These are phyloP conservation scores for Saksenaea oblongispora DNA, from an alignment of 371 early-diverging fungal genomes.

Conservation along the genomic window DNA sequence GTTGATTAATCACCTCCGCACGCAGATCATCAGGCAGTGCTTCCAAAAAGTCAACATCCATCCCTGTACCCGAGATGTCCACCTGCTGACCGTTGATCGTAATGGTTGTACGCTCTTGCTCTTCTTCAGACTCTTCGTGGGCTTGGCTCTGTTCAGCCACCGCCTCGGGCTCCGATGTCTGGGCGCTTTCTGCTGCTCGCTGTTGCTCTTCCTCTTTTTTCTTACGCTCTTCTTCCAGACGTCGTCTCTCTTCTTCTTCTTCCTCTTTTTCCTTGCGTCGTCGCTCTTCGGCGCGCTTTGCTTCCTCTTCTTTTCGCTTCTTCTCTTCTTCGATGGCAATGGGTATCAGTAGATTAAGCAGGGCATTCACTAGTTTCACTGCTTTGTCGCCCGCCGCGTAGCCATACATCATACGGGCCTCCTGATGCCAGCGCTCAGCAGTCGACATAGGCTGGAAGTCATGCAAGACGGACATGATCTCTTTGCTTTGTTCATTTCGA, in stretches of 20 bases:
- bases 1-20: slow-evolving; percentile 86
- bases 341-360: slow-evolving; percentile 77
- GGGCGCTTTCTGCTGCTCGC: slow-evolving; percentile 19
- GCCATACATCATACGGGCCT: slow-evolving; percentile 84
- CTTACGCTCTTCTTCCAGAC: slow-evolving; percentile 47
- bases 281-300: slow-evolving; percentile 45
- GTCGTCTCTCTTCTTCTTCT: slow-evolving; percentile 18
- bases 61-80: slow-evolving; percentile 93
- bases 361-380: slow-evolving; percentile 54
- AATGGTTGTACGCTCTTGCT: slow-evolving; percentile 49
- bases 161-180: slow-evolving; percentile 35
- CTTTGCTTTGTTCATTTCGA: slow-evolving; percentile 27
- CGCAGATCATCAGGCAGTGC: slow-evolving; percentile 96
- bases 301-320: slow-evolving; percentile 58
- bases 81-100: slow-evolving; percentile 61
- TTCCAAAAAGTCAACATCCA: slow-evolving; percentile 92
- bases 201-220: slow-evolving; percentile 44
- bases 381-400: slow-evolving; percentile 62
- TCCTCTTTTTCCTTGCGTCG: slow-evolving; percentile 29
- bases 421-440: slow-evolving; percentile 87
- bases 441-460: slow-evolving; percentile 77
- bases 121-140: not conserved
- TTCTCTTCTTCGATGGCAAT: slow-evolving; percentile 72
- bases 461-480: slow-evolving; percentile 59
- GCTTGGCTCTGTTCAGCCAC: not conserved